These are phyloP conservation scores for Flammula alnicola DNA, from an alignment of 1,284 basidiomycete genomes.

Conservation along the genomic window DNA sequence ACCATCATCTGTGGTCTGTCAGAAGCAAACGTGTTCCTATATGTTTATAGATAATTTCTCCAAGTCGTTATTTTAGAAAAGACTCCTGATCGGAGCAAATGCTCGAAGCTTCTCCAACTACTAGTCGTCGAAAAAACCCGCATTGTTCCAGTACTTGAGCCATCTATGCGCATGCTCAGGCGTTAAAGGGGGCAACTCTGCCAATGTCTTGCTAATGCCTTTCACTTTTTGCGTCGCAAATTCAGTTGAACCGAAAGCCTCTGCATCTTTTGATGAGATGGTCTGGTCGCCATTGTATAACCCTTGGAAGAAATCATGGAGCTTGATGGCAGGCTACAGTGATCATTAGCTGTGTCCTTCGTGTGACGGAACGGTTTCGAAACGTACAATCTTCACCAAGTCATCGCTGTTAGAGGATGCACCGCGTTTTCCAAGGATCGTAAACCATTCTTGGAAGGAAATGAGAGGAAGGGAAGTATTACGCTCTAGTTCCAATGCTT, in stretches of 20 bases:
- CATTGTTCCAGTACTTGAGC: conserved; percentile 9
- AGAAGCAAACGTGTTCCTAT: too few relatives aligned
- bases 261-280: background rate
- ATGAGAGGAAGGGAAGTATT: conserved; percentile 7
- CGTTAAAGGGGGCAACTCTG: conserved; percentile 1
- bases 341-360: too few relatives aligned
- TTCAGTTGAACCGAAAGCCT: conserved; percentile 7
- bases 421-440: background rate
- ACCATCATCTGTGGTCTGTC: too few relatives aligned
- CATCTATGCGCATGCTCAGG: conserved; percentile 9
- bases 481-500: conserved; percentile 6
- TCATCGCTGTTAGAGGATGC: conserved; percentile 1
- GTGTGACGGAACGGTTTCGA: background rate
- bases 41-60: too few relatives aligned
- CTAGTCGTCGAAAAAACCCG: conserved; percentile 6
- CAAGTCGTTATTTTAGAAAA: too few relatives aligned
- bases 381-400: conserved; percentile 9
- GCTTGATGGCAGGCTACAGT: conserved; percentile 18
- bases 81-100: too few relatives aligned
- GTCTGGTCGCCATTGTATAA: conserved; percentile 5
- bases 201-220: conserved; percentile 12
- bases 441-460: conserved; percentile 11
- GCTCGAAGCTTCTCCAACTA: too few relatives aligned
- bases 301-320: conserved; percentile 13
- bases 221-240: conserved; percentile 9